These are phyloP conservation scores for Penicillium alfredii DNA, from an alignment of 495 filamentous ascomycete species.

Conservation along the genomic window DNA sequence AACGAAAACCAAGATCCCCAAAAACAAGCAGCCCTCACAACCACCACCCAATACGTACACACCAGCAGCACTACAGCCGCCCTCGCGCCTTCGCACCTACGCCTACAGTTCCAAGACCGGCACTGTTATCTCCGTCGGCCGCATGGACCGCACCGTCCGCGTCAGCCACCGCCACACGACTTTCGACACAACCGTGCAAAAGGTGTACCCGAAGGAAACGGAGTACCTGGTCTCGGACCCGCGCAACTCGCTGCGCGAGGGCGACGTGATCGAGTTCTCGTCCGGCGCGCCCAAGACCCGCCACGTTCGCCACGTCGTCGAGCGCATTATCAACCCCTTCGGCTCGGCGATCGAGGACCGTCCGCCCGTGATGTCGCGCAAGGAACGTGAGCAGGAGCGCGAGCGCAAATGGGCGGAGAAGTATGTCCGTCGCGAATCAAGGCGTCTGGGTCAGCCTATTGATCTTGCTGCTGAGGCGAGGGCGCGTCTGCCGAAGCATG, in stretches of 20 bases:
- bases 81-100: slow-evolving; percentile 34
- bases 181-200: slow-evolving; percentile 38
- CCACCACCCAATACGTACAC: slow-evolving; percentile 3
- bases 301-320: slow-evolving; percentile 68
- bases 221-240: slow-evolving; percentile 68
- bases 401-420: slow-evolving; percentile 46
- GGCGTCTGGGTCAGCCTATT: slow-evolving; percentile 21
- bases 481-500: slow-evolving; percentile 1
- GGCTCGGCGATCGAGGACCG: slow-evolving; percentile 56
- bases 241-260: slow-evolving; percentile 60
- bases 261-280: slow-evolving; percentile 75
- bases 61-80: slow-evolving; percentile 13
- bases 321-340: slow-evolving; percentile 69
- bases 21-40: slow-evolving; percentile 6
- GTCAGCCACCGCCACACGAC: slow-evolving; percentile 31
- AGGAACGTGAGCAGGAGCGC: slow-evolving; percentile 50
- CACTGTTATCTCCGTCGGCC: slow-evolving; percentile 41
- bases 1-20: slow-evolving; percentile 9
- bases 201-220: slow-evolving; percentile 36
- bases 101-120: slow-evolving; percentile 36
- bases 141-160: slow-evolving; percentile 41
- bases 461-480: slow-evolving; percentile 8
- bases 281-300: slow-evolving; percentile 59
- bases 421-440: slow-evolving; percentile 39
- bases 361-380: slow-evolving; percentile 56